Evolutionary conservation across 108 stramenopile species (phyloP), one percentile per base, ranked within the genome.

Genomic region (Nitzschia palea): DNA sequence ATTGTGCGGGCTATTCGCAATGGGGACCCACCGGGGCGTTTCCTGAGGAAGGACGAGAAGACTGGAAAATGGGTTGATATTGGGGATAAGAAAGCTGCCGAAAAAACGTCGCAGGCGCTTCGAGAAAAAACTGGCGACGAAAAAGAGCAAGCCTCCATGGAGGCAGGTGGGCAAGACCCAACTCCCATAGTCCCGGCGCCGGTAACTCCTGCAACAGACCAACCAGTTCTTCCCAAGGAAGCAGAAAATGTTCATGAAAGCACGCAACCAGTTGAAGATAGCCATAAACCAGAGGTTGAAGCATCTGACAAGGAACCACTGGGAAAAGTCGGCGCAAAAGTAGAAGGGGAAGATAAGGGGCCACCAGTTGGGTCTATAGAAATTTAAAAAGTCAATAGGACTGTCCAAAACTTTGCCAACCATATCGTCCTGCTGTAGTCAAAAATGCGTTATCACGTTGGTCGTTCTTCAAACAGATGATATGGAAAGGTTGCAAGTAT

Each of bases 11-110:
- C 85, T 30, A 89, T 95, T 35, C 82, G 90, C 9, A 90, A 89
- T 45, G 85, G 86, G 20, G 84, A 89, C 40, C 94, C 94, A 29
- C 94, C 94, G 1, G 94, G 94, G 37, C 70, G 94, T 20, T 95
- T 95, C 60, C 50, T 95, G 55, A 80, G 76, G 62, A 89, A 89
- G 67, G 86, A 91, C 29, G 74, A 65, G 14, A 73, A 73, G 26
- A 77, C 82, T 40, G 86, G 83, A 33, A 66, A 82, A 40, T 94
- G 87, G 89, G 55, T 74, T 50, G 93, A 94, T 53, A 83, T 94
- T 33, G 93, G 93, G 15, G 93, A 94, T 60, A 82, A 80, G 28
- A 78, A 78, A 55, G 87, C 80, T 4, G 80, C 80, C 18, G 80
- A 82, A 44, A 82, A 82, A 51, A 82, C 80, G 4, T 69, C 65